Percentiles rank a stretch among this genome's conserved stretches.
phyloP scores from a whole-genome alignment of 495 filamentous ascomycete species.

The Apodospora peruviana region DNA sequence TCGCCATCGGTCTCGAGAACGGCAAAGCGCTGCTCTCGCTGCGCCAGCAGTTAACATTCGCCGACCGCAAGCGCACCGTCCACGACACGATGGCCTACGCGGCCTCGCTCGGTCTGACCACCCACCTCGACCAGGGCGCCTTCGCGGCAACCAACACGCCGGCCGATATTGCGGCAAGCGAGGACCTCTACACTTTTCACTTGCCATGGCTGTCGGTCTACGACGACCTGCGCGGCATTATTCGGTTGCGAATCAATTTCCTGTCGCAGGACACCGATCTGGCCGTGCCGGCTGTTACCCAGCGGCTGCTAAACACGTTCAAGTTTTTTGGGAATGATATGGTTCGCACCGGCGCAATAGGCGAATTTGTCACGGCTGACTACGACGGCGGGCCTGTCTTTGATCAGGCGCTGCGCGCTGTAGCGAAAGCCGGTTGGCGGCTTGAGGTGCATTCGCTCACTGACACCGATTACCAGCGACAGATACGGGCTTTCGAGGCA shows the following conservation, averaged over 20 bases:
- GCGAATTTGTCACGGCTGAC: conserved; percentile 18
- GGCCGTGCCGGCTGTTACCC: conserved; percentile 5
- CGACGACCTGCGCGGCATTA: conserved; percentile 1
- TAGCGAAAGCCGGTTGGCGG: conserved; percentile 23
- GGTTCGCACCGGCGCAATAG: conserved; percentile 23
- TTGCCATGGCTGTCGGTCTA: conserved; percentile 20
- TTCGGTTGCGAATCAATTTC: conserved; percentile 25
- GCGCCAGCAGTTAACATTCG: conserved; percentile 11
- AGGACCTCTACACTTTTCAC: conserved; percentile 20
- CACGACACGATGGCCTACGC: conserved; percentile 23
- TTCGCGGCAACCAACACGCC: conserved; percentile 17
- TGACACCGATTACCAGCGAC: conserved; percentile 8
- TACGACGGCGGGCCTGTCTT: conserved; percentile 21
- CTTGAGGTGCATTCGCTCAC: conserved; percentile 23
- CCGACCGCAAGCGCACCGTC: conserved; percentile 11
- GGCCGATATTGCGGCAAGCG: conserved; percentile 17
- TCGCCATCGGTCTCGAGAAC: conserved; percentile 11
- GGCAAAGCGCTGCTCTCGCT: conserved; percentile 17
- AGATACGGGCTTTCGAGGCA: conserved; percentile 18
- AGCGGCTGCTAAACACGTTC: conserved; percentile 21
- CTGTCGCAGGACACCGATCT: conserved; percentile 14
- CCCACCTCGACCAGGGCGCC: conserved; percentile 25
- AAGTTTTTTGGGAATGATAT: conserved; percentile 23
- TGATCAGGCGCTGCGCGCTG: conserved; percentile 6
- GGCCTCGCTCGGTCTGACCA: conserved; percentile 18